Evolutionary conservation across 164 flowering plant genomes (phyloP).

Genomic region (Macadamia tetraphylla): DNA sequence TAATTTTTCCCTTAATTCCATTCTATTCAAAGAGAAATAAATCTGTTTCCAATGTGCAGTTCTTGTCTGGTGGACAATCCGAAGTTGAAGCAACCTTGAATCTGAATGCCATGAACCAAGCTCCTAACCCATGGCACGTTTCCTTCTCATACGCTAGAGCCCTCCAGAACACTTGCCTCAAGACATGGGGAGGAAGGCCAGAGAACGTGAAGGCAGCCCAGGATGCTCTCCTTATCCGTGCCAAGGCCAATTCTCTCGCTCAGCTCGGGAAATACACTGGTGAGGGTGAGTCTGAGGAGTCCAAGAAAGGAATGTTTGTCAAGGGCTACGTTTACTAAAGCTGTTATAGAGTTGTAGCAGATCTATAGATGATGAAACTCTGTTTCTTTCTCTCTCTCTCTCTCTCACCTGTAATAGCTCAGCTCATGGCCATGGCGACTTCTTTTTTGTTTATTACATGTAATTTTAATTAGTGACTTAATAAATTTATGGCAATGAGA

Average conservation of each 20-base stretch:
- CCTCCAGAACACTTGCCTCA: slow-evolving; percentile 86
- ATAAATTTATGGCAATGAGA: slow-evolving; percentile 13
- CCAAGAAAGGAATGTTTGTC: slow-evolving; percentile 78
- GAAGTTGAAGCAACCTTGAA: slow-evolving; percentile 90
- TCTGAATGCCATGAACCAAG: slow-evolving; percentile 90
- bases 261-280: slow-evolving; percentile 92
- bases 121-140: slow-evolving; percentile 88
- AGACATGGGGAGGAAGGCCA: slow-evolving; percentile 86
- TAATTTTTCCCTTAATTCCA: not conserved
- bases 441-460: slow-evolving; percentile 35
- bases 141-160: slow-evolving; percentile 93
- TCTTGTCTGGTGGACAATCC: slow-evolving; percentile 93
- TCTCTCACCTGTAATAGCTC: slow-evolving; percentile 12
- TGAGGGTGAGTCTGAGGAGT: slow-evolving; percentile 83
- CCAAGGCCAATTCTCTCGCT: slow-evolving; percentile 86
- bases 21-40: not conserved
- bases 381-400: slow-evolving; percentile 8
- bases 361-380: slow-evolving; percentile 13
- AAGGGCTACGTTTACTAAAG: slow-evolving; percentile 77
- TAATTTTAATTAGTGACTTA: slow-evolving; percentile 37
- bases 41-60: slow-evolving; percentile 36
- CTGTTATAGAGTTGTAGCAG: not conserved
- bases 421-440: slow-evolving; percentile 37
- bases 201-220: slow-evolving; percentile 86
- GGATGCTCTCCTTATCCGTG: slow-evolving; percentile 58